phyloP scores from a whole-genome alignment of 371 early-diverging fungal species.

The Mortierella sp. region DNA sequence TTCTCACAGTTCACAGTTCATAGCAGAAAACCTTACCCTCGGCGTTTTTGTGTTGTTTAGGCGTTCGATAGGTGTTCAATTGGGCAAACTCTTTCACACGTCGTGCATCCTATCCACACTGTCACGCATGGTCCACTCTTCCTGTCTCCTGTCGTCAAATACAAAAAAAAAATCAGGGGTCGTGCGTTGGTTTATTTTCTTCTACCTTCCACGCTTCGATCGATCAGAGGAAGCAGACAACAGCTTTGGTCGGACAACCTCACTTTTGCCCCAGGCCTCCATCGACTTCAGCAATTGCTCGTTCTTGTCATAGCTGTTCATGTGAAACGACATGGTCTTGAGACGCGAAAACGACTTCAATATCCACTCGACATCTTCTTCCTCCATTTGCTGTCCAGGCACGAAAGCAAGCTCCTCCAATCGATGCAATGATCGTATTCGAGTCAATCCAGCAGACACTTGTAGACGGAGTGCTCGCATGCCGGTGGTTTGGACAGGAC shows the following conservation, averaged over 20 bases:
- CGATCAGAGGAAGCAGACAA: neutral
- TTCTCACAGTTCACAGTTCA: no score
- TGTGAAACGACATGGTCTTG: neutral
- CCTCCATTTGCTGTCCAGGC: neutral
- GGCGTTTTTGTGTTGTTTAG: no score
- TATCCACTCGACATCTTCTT: slow-evolving; percentile 5
- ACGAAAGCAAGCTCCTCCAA: neutral
- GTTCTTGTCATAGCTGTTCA: neutral
- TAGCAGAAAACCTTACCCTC: no score
- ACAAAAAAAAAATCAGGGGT: neutral
- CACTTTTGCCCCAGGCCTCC: slow-evolving; percentile 4
- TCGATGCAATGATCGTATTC: neutral
- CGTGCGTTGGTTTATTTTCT: neutral
- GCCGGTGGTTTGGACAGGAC: neutral
- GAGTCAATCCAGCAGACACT: neutral
- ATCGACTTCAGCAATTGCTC: neutral
- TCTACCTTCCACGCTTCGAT: neutral
- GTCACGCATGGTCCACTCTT: neutral
- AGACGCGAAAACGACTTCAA: neutral
- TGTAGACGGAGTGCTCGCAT: neutral
- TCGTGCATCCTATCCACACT: neutral
- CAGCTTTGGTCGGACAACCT: neutral
- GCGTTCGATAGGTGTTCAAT: neutral
- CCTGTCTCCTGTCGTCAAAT: neutral
- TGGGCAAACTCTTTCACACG: neutral